Evolutionary conservation across 1,139 yeast genomes (phyloP), one percentile per base, ranked within the genome.

Genomic region (Yamadazyma diddensiae): DNA sequence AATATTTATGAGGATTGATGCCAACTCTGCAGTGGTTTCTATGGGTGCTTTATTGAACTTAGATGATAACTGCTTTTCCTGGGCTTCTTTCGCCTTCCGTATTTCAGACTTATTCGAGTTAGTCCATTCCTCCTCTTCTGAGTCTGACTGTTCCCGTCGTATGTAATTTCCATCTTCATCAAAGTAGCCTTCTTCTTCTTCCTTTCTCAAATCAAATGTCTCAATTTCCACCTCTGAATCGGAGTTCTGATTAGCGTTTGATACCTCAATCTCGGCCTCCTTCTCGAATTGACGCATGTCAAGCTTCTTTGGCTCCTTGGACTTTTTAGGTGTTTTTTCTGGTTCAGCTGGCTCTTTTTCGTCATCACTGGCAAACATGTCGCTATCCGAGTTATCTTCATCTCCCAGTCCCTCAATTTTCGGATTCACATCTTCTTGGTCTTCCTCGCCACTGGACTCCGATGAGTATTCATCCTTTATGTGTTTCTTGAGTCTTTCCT

Each of bases 91-190:
- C 1, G 85, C 83, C 30, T 52, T 62, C 19, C 45, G 42, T 3
- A 81, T 76, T 30, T 78, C 83, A 11, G 75, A 80, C 30, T 70
- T 71, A 29, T 64, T 62, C 5, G 53, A 57, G 8, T 62, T 62
- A 4, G 57, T 56, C 28, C 41, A 34, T 16, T 52, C 59, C 5
- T 53, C 59, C 6, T 51, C 55, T 20, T 52, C 60, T 3, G 52
- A 56, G 3, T 49, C 53, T 3, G 65, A 68, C 0, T 55, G 48
- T 2, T 62, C 62, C 3, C 60, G 55, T 22, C 71, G 60, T n/a
- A 76, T 57, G 43, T 64, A 81, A 46, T 78, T 80, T 2, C 88
- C 87, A 23, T 73, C 76, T 19, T 59, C 66, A 47, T 82, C 88
- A 36, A 80, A 79, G 3, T 57, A 55, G 1, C 90, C 92, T 29